phyloP scores from a whole-genome alignment of 2,329 filamentous ascomycete genomes.

The Fonsecaea erecta region DNA sequence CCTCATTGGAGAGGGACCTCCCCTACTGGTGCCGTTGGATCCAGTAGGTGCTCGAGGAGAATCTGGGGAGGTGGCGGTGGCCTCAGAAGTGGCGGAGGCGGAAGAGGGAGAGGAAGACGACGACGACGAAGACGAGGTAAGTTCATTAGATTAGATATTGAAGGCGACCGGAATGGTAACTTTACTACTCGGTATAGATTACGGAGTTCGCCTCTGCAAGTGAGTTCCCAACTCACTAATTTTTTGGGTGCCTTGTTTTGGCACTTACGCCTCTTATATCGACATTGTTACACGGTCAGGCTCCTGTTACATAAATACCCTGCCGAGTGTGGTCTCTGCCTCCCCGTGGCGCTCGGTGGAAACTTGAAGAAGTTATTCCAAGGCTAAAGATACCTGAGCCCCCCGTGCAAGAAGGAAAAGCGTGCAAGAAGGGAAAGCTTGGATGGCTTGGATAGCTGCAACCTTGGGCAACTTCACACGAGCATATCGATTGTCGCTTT shows the following conservation, averaged over 20 bases:
- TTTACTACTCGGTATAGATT: too few relatives aligned
- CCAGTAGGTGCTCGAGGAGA: neutral
- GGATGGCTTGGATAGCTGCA: neutral
- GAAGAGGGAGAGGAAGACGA: neutral
- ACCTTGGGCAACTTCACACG: neutral
- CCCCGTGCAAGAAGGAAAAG: neutral
- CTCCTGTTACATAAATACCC: too few relatives aligned
- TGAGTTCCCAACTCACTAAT: too few relatives aligned
- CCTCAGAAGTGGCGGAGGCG: neutral
- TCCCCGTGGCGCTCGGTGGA: slow-evolving; percentile 4
- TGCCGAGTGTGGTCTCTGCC: neutral
- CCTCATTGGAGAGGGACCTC: neutral
- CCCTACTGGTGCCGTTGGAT: neutral
- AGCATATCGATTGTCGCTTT: neutral
- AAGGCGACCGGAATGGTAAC: neutral
- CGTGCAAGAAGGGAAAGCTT: neutral
- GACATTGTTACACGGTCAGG: too few relatives aligned
- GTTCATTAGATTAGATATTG: neutral
- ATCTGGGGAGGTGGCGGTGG: neutral
- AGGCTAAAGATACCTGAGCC: neutral
- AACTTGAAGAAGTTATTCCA: neutral
- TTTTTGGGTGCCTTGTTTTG: neutral
- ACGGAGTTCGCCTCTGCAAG: too few relatives aligned
- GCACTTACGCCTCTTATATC: too few relatives aligned
- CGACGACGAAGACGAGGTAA: neutral